A percentile compares a stretch with the other conserved stretches of the same genome.
Conservation (phyloP, 257 asterid genomes). For the Agastache rugosa region DNA sequence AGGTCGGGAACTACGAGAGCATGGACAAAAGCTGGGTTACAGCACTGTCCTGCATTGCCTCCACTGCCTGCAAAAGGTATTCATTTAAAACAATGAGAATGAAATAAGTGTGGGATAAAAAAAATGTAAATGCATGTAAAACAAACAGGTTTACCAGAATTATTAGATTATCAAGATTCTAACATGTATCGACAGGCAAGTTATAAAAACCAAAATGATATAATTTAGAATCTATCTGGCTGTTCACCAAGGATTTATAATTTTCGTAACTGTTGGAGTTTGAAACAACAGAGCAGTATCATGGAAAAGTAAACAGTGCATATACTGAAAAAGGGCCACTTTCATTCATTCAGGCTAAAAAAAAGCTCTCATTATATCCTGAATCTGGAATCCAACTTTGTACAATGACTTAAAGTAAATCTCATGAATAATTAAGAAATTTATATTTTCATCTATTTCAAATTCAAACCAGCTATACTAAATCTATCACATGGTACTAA, state of each 20-base stretch:
- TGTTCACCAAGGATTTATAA: neutral
- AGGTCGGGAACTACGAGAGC: constrained; percentile 79
- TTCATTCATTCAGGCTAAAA: neutral
- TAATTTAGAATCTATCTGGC: neutral
- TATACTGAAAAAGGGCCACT: neutral
- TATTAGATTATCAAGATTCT: neutral
- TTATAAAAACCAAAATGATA: neutral
- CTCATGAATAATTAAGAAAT: neutral
- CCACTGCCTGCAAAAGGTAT: constrained; percentile 49
- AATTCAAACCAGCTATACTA: neutral
- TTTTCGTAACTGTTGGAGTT: neutral
- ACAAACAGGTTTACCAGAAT: neutral
- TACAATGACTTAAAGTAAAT: neutral
- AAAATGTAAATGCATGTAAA: neutral
- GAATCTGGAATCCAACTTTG: neutral
- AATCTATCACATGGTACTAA: neutral
- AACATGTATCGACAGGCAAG: neutral
- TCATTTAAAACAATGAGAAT: constrained; percentile 29
- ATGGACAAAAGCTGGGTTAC: constrained; percentile 90
- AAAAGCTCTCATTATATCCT: neutral
- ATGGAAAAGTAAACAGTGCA: neutral
- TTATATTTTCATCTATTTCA: neutral
- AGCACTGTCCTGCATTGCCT: constrained; percentile 67
- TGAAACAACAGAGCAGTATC: neutral
- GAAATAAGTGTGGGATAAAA: neutral